Evolutionary conservation across 2,329 filamentous ascomycete species (phyloP).

Genomic region (Paecilomyces formosus): DNA sequence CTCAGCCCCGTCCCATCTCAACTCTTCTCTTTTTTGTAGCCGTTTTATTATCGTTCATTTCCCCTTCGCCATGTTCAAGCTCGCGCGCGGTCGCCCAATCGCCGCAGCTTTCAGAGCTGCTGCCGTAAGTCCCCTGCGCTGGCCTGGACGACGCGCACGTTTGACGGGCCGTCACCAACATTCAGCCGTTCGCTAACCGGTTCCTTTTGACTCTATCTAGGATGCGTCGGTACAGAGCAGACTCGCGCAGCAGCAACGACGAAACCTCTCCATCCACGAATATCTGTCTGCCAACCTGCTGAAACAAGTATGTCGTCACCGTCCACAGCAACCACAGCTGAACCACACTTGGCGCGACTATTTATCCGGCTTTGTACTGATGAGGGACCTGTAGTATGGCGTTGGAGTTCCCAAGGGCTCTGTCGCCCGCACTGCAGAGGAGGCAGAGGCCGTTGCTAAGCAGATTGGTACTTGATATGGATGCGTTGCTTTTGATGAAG

Average conservation of each 20-base stretch:
- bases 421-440: conserved; percentile 73
- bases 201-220: conserved; percentile 30
- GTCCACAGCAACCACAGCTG: not conserved
- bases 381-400: conserved; percentile 61
- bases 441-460: conserved; percentile 89
- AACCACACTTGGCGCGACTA: not conserved
- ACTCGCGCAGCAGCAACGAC: conserved; percentile 65
- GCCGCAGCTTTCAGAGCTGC: conserved; percentile 71
- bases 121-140: conserved; percentile 52
- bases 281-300: conserved; percentile 93
- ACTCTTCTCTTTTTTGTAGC: conserved; percentile 11
- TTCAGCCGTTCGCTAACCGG: too few relatives aligned
- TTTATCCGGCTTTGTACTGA: not conserved
- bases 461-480: conserved; percentile 59
- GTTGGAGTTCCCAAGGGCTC: conserved; percentile 85
- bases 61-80: conserved; percentile 69
- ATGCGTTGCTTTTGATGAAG: not conserved
- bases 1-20: conserved; percentile 5
- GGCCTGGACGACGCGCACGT: not conserved
- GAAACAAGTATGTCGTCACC: conserved; percentile 47
- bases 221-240: conserved; percentile 48
- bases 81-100: conserved; percentile 74
- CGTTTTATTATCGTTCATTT: conserved; percentile 9
- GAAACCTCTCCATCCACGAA: conserved; percentile 94
- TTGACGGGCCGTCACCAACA: conserved; percentile 42